Percentiles rank a stretch among this genome's conserved stretches.
These are phyloP conservation scores for Podospora anserina DNA, from an alignment of 495 filamentous ascomycete species.

Conservation along the genomic window DNA sequence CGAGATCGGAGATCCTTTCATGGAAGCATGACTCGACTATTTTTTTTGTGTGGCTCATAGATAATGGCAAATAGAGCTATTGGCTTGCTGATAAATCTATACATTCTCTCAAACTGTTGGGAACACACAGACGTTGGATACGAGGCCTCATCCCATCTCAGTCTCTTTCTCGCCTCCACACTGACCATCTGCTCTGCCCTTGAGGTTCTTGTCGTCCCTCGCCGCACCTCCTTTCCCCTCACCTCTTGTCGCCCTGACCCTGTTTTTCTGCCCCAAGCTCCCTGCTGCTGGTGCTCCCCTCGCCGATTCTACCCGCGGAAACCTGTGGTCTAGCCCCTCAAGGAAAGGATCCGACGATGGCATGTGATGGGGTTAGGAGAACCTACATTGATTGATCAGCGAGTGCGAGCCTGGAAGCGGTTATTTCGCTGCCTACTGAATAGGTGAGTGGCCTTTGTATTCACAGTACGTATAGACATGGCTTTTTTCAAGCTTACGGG, in stretches of 20 bases:
- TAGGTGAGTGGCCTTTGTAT: too few species aligned
- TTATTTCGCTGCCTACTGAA: too few species aligned
- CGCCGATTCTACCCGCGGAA: neutral
- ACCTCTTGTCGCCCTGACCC: neutral
- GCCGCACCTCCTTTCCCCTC: neutral
- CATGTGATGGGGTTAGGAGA: neutral
- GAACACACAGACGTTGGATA: neutral
- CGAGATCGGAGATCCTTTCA: neutral
- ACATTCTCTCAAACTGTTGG: neutral
- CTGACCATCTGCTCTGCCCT: neutral
- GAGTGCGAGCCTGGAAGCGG: too few species aligned
- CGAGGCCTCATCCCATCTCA: neutral
- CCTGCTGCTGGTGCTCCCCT: neutral
- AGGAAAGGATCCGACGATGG: neutral
- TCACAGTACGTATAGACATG: too few species aligned
- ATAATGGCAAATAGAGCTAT: neutral
- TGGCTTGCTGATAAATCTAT: neutral
- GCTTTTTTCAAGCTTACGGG: too few species aligned
- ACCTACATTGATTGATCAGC: neutral
- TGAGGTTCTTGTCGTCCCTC: neutral
- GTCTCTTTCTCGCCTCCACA: neutral
- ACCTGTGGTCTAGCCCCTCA: neutral
- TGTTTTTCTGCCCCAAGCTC: neutral
- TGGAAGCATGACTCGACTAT: neutral
- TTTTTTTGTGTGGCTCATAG: too few species aligned